Base-by-base conservation (phyloP, 495 filamentous ascomycete species). In the Penicillium longicatenatum region DNA sequence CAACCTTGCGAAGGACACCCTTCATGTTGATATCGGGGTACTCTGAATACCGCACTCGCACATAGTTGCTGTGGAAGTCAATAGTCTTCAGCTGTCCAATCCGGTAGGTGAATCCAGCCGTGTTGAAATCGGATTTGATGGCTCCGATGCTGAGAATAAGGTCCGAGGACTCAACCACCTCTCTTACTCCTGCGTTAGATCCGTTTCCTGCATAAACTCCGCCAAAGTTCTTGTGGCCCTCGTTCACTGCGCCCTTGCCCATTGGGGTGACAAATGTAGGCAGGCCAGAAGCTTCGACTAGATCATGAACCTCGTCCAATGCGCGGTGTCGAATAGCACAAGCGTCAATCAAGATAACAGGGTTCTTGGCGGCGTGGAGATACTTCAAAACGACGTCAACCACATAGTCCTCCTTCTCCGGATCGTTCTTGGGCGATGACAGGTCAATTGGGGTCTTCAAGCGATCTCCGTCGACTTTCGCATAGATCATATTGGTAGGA, bases 71-170 rank as follows among this genome's bases (percentile, higher is more conserved):
- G 73, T 96, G 91, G 67, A 97, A 89, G 66, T 96, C 92, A 62
- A 97, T 92, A 14, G 89, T 90, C 55, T 88, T 89, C 46, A 92
- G 81, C 70, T 91, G 89, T 11, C 88, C 87, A 37, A 91, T 85
- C 56, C 83, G 86, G 65, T 95, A 96, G 7, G 89, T 89, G 78
- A 97, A 96, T 16, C 93, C 93, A 11, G 88, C 77, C 14, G 92
- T 94, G 71, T 97, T 96, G 79, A 96, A 96, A 65, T 97, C 93
- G 59, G 86, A 91, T 72, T 89, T 85, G 58, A 97, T 86, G 24
- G 91, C 79, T 31, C 93, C 93, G 60, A 97, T 86, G 58, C 81
- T 89, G 14, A 97, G 77, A 20, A 97, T 87, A 3, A 97, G 80
- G 62, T 97, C 93, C 0, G 92, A 85, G 3, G 81, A 79, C 66